Base-by-base conservation (phyloP, 1,139 yeast genomes). In the Lodderomyces margitis region DNA sequence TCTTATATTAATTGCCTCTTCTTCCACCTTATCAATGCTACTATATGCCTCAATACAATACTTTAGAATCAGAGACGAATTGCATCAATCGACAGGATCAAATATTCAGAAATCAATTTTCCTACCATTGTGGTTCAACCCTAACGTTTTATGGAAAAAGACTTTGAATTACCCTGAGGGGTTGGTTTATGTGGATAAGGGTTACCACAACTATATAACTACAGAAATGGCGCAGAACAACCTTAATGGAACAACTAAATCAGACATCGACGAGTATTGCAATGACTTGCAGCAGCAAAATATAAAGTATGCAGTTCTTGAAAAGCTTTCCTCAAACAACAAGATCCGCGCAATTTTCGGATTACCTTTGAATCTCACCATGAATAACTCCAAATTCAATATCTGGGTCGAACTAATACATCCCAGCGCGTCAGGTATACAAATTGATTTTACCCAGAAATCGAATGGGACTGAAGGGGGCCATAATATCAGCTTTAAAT, bases 91-190 rank as follows among this genome's bases (percentile, higher is more conserved):
- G 8, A 31, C 19, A 15, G 30, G 39, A 7, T 41, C 35, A 31
- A 32, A n/a, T 6, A 38, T 39, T 15, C 42, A 33, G 30, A 36
- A 49, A 34, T 43, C 48, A 17, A 50, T 64, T 24, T 51, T 37
- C 59, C 58, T 66, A 11, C 73, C 74, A 0, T 45, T 67, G 14
- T 66, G 71, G 71, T 19, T 65, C 36, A 58, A 65, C 42, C 21
- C 50, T 36, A 61, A 66, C 45, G 53, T 58, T 51, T 43, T 64
- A n/a, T 46, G 36, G 33, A 52, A 46, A 11, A 50, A 56, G 27
- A 53, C 43, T 16, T 56, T 55, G 38, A 38, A 46, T 3, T 66
- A 59, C 40, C 67, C 69, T 4, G 31, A 41, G 4, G 63, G 58
- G 16, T 45, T 64, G 28, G 46, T 44, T 39, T 62, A 64, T 43